phyloP scores from a whole-genome alignment of 2,329 filamentous ascomycete genomes.

The Achaetomium macrosporum region DNA sequence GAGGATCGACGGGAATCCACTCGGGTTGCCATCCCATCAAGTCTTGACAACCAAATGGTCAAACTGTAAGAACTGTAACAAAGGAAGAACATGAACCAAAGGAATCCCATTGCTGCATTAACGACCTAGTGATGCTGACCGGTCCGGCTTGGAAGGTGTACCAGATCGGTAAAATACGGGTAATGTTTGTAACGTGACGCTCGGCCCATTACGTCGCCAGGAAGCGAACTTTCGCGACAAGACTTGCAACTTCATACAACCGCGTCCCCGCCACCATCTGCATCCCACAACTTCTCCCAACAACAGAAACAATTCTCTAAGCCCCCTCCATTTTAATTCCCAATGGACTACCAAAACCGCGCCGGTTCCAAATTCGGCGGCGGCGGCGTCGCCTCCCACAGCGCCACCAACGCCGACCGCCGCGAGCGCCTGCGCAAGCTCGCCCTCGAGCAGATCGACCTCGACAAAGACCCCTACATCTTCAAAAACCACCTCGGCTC shows the following conservation, averaged over 20 bases:
- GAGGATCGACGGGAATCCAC: neutral
- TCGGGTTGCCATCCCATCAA: neutral
- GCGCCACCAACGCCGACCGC: slow-evolving; percentile 91
- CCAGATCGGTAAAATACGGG: neutral
- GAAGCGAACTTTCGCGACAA: too few species aligned
- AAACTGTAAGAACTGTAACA: too few species aligned
- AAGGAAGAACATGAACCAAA: too few species aligned
- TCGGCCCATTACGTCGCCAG: too few species aligned
- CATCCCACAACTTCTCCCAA: neutral
- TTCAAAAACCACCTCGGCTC: slow-evolving; percentile 99
- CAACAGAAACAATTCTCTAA: neutral
- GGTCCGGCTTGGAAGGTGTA: too few species aligned
- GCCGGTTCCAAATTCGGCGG: slow-evolving; percentile 97
- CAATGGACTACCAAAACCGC: slow-evolving; percentile 75
- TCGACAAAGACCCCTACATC: slow-evolving; percentile 99
- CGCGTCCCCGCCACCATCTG: neutral
- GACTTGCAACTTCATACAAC: too few species aligned
- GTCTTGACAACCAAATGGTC: neutral
- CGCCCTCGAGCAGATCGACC: slow-evolving; percentile 96
- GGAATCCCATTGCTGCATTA: too few species aligned
- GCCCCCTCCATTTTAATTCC: neutral
- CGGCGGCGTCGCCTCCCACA: slow-evolving; percentile 89
- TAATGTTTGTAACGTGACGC: too few species aligned
- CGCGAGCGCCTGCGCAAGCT: slow-evolving; percentile 96
- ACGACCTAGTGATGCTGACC: too few species aligned